Conservation (phyloP, 2,329 filamentous ascomycete genomes). For the Nectriaceae sp. region DNA sequence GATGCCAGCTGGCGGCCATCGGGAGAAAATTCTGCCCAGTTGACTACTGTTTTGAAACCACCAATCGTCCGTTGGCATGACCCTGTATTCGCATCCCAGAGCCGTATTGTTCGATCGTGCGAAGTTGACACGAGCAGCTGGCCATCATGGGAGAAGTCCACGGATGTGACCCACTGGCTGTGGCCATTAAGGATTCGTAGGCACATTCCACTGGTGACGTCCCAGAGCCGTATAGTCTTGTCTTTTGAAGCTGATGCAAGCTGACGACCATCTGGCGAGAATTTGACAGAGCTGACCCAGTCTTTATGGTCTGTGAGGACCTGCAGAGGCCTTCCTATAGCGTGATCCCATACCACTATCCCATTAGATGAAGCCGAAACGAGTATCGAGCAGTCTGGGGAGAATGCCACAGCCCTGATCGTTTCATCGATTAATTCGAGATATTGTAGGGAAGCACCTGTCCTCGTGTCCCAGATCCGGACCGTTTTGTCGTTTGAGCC, state of each 20-base stretch:
- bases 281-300: slow-evolving; percentile 14
- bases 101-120: neutral
- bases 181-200: neutral
- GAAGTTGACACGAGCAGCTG: neutral
- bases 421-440: slow-evolving; percentile 6
- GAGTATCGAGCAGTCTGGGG: too few relatives aligned
- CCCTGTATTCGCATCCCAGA: neutral
- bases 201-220: neutral
- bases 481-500: slow-evolving; percentile 6
- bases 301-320: slow-evolving; percentile 10
- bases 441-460: too few relatives aligned
- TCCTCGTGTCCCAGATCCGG: too few relatives aligned
- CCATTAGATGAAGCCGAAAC: too few relatives aligned
- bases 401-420: slow-evolving; percentile 14
- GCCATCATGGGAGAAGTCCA: neutral
- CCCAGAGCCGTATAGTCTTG: neutral
- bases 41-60: too few relatives aligned
- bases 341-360: slow-evolving; percentile 13
- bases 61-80: too few relatives aligned
- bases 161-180: neutral
- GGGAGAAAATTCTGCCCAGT: neutral
- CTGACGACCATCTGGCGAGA: slow-evolving; percentile 7
- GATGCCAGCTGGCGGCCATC: neutral
- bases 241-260: neutral
- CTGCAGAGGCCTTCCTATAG: slow-evolving; percentile 2